Percentiles rank a stretch among this genome's conserved stretches.
phyloP scores from a whole-genome alignment of 73 alveolate species.

The Uronychia setigera region DNA sequence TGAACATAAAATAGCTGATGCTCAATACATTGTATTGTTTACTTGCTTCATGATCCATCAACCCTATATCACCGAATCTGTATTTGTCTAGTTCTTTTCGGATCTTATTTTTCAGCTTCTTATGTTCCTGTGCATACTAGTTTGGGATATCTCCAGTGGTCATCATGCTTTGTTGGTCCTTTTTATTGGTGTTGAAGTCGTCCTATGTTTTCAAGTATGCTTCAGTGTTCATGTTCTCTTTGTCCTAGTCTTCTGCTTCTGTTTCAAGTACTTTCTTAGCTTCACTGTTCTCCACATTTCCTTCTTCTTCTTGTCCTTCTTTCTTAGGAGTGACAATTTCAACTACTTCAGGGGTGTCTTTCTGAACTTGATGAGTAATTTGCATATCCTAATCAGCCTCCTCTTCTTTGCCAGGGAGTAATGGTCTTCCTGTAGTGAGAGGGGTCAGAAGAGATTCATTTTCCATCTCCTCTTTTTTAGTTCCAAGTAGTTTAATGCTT shows the following conservation, averaged over 20 bases:
- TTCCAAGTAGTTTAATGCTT: not conserved
- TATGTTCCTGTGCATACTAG: constrained; percentile 9
- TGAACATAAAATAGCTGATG: not conserved
- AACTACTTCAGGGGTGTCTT: not conserved
- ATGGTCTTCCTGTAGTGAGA: not conserved
- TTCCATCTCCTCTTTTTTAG: not conserved
- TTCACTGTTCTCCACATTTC: not conserved
- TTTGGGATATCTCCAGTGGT: constrained; percentile 15
- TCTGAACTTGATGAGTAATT: not conserved
- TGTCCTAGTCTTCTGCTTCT: not conserved
- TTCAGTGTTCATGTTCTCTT: not conserved
- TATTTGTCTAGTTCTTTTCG: not conserved
- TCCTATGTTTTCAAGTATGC: not conserved
- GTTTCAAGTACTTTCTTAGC: not conserved
- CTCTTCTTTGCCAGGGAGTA: not conserved
- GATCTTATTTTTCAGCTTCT: constrained; percentile 7
- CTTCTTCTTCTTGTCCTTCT: not conserved
- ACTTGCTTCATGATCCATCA: constrained; percentile 5
- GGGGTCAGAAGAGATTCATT: not conserved
- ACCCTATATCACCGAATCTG: constrained; percentile 17
- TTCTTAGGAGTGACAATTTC: not conserved
- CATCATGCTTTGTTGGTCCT: not conserved
- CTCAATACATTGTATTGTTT: not conserved
- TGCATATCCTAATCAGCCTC: not conserved
- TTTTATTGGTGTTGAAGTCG: not conserved